These are phyloP conservation scores for Coffea eugenioides DNA, from an alignment of 257 asterid genomes.

Conservation along the genomic window DNA sequence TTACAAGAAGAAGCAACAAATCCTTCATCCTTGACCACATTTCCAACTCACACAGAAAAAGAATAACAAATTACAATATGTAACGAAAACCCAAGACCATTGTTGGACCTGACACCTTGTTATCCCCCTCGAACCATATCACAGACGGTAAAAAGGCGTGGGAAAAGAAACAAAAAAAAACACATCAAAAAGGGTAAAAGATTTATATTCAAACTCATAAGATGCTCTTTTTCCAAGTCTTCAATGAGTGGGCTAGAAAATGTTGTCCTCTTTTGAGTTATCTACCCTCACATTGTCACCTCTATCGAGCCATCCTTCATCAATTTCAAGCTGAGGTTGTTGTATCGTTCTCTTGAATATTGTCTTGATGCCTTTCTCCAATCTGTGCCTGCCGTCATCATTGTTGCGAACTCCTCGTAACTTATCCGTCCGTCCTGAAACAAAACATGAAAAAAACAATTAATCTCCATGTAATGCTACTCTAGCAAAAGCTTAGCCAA, in stretches of 20 bases:
- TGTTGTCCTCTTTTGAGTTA: slow-evolving; percentile 5
- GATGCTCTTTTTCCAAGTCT: not conserved
- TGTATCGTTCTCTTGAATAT: slow-evolving; percentile 52
- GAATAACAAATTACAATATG: slow-evolving; percentile 18
- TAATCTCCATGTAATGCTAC: not conserved
- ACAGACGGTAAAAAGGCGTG: not conserved
- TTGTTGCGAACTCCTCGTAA: slow-evolving; percentile 44
- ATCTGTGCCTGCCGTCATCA: slow-evolving; percentile 57
- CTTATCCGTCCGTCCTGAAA: slow-evolving; percentile 53
- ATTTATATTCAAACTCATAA: slow-evolving; percentile 2
- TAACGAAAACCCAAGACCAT: not conserved
- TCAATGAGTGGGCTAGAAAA: not conserved
- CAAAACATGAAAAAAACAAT: not conserved
- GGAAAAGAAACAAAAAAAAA: not conserved
- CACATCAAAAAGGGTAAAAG: not conserved
- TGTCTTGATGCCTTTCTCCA: slow-evolving; percentile 65
- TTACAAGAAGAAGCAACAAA: slow-evolving; percentile 2
- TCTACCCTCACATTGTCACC: slow-evolving; percentile 27
- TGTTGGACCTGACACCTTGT: not conserved
- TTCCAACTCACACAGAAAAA: slow-evolving; percentile 5
- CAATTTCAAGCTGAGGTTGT: slow-evolving; percentile 45
- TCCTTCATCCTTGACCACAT: slow-evolving; percentile 1
- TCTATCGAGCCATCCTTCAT: slow-evolving; percentile 43
- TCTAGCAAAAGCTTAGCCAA: not conserved
- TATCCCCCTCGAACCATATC: not conserved